Evolutionary conservation across 306 rosid genomes (phyloP).

Genomic region (Glycyrrhiza uralensis): DNA sequence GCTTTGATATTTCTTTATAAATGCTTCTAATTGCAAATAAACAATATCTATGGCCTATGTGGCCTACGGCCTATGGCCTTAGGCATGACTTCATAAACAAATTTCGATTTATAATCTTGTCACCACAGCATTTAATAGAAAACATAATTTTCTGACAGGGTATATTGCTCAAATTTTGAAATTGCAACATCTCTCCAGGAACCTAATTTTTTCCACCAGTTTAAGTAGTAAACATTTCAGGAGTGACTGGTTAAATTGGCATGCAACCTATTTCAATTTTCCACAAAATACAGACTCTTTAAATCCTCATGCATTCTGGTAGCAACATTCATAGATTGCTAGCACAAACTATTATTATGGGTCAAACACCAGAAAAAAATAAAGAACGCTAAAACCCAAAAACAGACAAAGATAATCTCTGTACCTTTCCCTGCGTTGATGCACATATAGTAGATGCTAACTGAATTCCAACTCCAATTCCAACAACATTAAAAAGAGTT

Average conservation of each 20-base stretch:
- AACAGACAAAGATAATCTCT: neutral
- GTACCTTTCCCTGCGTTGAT: slow-evolving; percentile 81
- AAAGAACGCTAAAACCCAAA: neutral
- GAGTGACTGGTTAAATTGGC: neutral
- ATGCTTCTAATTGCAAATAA: neutral
- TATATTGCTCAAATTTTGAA: neutral
- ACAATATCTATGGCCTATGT: neutral
- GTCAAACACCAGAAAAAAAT: neutral
- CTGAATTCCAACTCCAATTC: slow-evolving; percentile 77
- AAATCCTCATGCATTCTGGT: neutral
- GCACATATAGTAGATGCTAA: slow-evolving; percentile 80
- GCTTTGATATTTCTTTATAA: neutral
- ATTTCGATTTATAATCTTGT: neutral
- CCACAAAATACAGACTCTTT: neutral
- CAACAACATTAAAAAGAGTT: slow-evolving; percentile 78
- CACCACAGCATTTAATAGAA: neutral
- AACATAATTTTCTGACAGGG: neutral
- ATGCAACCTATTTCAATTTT: neutral
- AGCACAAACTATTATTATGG: neutral
- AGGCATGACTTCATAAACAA: slow-evolving; percentile 2
- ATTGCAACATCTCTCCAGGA: neutral
- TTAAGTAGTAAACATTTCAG: neutral
- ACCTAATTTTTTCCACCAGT: neutral
- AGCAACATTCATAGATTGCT: neutral
- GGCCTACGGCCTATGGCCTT: no score